These are phyloP conservation scores for Ceratocystis albifundus DNA, from an alignment of 2,329 filamentous ascomycete genomes.

Conservation along the genomic window DNA sequence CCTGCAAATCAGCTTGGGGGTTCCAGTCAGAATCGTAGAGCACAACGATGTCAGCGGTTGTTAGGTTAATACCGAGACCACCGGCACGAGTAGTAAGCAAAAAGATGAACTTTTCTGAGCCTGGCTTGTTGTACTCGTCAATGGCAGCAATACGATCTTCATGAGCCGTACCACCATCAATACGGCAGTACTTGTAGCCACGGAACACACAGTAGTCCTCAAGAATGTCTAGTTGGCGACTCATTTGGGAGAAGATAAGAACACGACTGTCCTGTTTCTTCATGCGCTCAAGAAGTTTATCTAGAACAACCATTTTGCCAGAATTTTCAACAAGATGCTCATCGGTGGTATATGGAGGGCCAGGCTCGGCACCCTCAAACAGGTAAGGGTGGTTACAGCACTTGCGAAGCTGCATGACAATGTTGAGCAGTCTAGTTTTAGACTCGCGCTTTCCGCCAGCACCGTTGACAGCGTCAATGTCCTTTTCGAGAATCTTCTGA, in stretches of 20 bases:
- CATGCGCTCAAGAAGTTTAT: constrained; percentile 77
- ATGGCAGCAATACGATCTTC: constrained; percentile 96
- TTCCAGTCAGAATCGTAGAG: constrained; percentile 99
- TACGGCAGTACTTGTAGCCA: constrained; percentile 90
- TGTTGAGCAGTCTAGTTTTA: constrained; percentile 92
- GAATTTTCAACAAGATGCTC: constrained; percentile 89
- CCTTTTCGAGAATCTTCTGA: constrained; percentile 96
- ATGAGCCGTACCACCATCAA: constrained; percentile 91
- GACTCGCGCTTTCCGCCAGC: constrained; percentile 93
- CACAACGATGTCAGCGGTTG: constrained; percentile 86
- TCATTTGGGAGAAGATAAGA: constrained; percentile 99
- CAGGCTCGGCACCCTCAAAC: constrained; percentile 93
- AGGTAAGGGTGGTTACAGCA: constrained; percentile 98
- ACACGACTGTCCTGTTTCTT: constrained; percentile 81
- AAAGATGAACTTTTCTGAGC: constrained; percentile 93
- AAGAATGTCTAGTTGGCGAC: constrained; percentile 86
- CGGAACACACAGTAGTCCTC: constrained; percentile 98
- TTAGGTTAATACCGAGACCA: constrained; percentile 93
- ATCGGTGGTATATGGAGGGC: constrained; percentile 94
- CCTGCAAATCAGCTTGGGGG: constrained; percentile 92
- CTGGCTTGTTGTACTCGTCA: constrained; percentile 94
- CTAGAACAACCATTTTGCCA: constrained; percentile 94
- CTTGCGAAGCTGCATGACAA: constrained; percentile 98
- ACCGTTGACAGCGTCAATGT: constrained; percentile 96
- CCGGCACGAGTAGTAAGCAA: constrained; percentile 89